Evolutionary conservation across 2,329 filamentous ascomycete species (phyloP).

Genomic region (Colletotrichum lentis): DNA sequence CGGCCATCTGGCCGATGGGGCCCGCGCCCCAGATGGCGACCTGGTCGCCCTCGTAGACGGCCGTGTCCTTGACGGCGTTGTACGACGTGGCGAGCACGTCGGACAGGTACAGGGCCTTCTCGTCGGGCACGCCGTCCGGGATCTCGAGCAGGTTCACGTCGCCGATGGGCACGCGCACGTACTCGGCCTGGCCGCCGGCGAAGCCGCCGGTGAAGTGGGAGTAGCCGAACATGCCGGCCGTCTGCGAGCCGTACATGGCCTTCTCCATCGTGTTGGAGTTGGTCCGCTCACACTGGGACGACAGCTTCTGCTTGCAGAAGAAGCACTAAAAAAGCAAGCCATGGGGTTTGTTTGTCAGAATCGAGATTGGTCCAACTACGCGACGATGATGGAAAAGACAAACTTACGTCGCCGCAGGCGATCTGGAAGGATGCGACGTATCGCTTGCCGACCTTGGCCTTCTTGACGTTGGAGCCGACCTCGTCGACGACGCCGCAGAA

Average conservation of each 20-base stretch:
- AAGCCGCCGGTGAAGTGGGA: conserved; percentile 86
- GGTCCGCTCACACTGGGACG: conserved; percentile 81
- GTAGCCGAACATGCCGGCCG: conserved; percentile 77
- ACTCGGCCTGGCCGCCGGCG: conserved; percentile 87
- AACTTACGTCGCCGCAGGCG: conserved; percentile 64
- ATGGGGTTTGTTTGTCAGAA: rapidly evolving
- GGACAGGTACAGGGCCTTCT: conserved; percentile 81
- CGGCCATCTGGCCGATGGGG: conserved; percentile 85
- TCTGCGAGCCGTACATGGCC: conserved; percentile 80
- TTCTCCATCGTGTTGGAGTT: conserved; percentile 76
- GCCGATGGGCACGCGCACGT: conserved; percentile 80
- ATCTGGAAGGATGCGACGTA: conserved; percentile 91
- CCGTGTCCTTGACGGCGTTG: conserved; percentile 84
- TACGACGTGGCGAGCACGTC: conserved; percentile 83
- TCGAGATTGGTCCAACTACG: rapidly evolving
- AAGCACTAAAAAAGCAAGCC: conserved; percentile 64
- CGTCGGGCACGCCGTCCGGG: conserved; percentile 81
- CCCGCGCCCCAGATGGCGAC: conserved; percentile 89
- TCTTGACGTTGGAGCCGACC: conserved; percentile 63
- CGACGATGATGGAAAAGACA: no score
- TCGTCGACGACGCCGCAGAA: conserved; percentile 66
- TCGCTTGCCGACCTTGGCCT: conserved; percentile 67
- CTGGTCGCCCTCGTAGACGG: conserved; percentile 76
- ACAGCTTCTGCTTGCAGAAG: conserved; percentile 81
- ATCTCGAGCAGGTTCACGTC: conserved; percentile 84